Percentiles rank a stretch among this genome's conserved stretches.
Evolutionary conservation across 441 rosid genomes (phyloP).

Genomic region (Adansonia grandidieri): DNA sequence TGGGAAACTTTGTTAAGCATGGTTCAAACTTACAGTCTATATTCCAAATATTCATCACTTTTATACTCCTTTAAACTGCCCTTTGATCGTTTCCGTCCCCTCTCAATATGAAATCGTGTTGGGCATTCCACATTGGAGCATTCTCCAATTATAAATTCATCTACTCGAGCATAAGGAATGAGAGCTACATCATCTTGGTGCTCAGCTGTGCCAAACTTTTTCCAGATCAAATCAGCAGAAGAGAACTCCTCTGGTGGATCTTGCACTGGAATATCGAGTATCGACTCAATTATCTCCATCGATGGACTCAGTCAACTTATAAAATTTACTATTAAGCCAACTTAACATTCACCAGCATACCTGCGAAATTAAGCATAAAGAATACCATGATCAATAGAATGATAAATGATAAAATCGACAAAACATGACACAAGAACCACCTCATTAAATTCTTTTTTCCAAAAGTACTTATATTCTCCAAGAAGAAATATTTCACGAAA

Average conservation of each 20-base stretch:
- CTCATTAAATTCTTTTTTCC: not conserved
- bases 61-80: conserved; percentile 79
- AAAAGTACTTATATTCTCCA: not conserved
- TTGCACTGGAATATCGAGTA: conserved; percentile 66
- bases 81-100: conserved; percentile 69
- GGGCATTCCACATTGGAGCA: conserved; percentile 83
- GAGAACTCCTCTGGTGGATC: conserved; percentile 74
- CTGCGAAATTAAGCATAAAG: conserved; percentile 29
- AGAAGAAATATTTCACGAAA: not conserved
- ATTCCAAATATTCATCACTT: conserved; percentile 80
- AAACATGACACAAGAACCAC: not conserved
- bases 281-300: conserved; percentile 65
- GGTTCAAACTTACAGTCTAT: conserved; percentile 63
- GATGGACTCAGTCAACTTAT: not conserved
- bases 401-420: not conserved
- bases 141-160: conserved; percentile 87
- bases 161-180: conserved; percentile 74
- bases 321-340: conserved; percentile 15
- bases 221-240: conserved; percentile 76
- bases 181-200: conserved; percentile 85
- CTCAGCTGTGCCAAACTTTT: conserved; percentile 77
- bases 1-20: not conserved
- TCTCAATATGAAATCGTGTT: conserved; percentile 87
- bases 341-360: conserved; percentile 12
- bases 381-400: not conserved